phyloP scores from a whole-genome alignment of 306 rosid species.

The Acacia confusa region DNA sequence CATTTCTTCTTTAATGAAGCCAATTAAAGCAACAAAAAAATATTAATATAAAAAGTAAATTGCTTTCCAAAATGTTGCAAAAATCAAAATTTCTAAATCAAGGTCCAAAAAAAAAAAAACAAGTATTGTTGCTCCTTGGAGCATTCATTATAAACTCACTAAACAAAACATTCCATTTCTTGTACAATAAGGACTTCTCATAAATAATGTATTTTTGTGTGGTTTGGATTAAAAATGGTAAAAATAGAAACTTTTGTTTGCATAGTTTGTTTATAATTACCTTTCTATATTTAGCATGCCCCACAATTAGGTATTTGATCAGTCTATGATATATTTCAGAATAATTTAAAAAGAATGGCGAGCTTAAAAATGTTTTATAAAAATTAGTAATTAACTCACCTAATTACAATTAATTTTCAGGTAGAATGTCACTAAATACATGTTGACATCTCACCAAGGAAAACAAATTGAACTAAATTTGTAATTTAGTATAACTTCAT shows the following conservation, averaged over 20 bases:
- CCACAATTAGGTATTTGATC: background rate
- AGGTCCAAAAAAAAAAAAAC: no score
- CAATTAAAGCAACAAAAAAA: background rate
- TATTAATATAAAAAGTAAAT: background rate
- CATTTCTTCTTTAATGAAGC: background rate
- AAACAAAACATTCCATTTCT: background rate
- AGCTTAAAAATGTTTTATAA: background rate
- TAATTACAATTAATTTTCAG: conserved; percentile 37
- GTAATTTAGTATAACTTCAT: background rate
- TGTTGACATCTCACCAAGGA: conserved; percentile 54
- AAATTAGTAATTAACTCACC: conserved; percentile 28
- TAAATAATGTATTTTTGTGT: background rate
- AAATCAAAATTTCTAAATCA: conserved; percentile 2
- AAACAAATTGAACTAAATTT: conserved; percentile 16
- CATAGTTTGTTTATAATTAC: background rate
- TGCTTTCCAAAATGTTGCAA: conserved; percentile 12
- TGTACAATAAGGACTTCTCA: background rate
- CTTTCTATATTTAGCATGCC: background rate
- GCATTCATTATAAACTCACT: conserved; percentile 8
- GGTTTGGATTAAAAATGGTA: background rate
- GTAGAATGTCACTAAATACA: conserved; percentile 51
- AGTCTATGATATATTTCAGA: background rate
- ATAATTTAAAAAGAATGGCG: conserved; percentile 24
- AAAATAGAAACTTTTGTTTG: background rate
- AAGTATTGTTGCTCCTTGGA: background rate